Evolutionary conservation across 345 rosid genomes (phyloP), one percentile per base, ranked within the genome.

Genomic region (Populus simonii): DNA sequence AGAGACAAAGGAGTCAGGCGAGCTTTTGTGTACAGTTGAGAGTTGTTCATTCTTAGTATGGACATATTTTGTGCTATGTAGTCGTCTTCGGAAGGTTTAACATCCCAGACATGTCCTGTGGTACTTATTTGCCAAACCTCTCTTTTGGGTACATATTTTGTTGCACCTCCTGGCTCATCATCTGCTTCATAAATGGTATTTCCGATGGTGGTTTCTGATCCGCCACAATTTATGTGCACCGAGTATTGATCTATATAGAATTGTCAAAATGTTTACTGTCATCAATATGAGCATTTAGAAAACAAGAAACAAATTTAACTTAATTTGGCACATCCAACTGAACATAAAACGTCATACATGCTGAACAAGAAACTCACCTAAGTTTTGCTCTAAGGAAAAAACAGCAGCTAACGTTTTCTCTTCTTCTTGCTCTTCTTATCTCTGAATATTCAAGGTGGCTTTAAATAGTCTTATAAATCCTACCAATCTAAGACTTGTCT

Each of bases 211-310:
- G 71, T 17, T 49, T 38, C 13, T 35, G 35, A 20, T 66, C 78
- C 78, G 2, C 78, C 78, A 25, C 78, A 75, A 66, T 75, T 75
- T 75, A 75, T 75, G n/a, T 75, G 71, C 45, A 29, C 39, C 1
- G 31, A 49, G 25, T 66, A 47, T 18, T 5, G 41, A 8, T 25
- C 78, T 75, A 41, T 20, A 3, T 1, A 51, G 29, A 49, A 51
- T 29, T 18, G 31, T 63, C 5, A 61, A 57, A 57, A 57, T n/a
- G 27, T 57, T 57, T 5, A n/a, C 22, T 12, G 27, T 9, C 23
- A 57, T 51, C 9, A 51, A 51, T 7, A 39, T 51, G 57, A 51
- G 57, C n/a, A 18, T 51, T 6, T 22, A 18, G 57, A 51, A 51
- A 18, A 43, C n/a, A 51, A 51, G 57, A 51, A 18, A 51, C n/a